Evolutionary conservation across 108 stramenopile species (phyloP).

Genomic region (Hondaea fermentalgiana): DNA sequence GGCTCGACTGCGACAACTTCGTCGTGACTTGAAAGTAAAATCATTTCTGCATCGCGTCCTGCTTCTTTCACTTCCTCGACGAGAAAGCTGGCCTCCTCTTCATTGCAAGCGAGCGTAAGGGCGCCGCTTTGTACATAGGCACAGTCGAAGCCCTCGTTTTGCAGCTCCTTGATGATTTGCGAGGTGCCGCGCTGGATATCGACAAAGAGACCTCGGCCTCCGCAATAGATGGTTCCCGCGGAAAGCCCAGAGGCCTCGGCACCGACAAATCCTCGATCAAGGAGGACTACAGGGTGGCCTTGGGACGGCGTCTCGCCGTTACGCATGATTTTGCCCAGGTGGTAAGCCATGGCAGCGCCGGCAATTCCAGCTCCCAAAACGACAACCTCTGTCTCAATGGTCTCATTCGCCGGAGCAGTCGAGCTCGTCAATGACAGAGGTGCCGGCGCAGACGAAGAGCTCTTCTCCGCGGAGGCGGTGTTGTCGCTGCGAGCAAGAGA

Average conservation of each 20-base stretch:
- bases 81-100: neutral
- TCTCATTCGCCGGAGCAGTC: neutral
- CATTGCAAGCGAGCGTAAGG: neutral
- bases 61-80: neutral
- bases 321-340: neutral
- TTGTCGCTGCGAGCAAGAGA: too few species aligned
- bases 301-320: neutral
- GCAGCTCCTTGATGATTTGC: neutral
- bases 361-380: neutral
- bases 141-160: neutral
- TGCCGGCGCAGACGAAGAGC: neutral
- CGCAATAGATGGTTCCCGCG: neutral
- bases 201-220: neutral
- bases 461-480: too few species aligned
- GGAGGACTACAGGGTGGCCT: neutral
- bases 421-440: neutral
- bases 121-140: constrained; percentile 4
- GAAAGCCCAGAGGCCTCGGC: constrained; percentile 5
- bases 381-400: neutral
- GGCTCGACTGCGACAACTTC: neutral
- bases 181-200: neutral
- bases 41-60: neutral
- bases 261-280: neutral
- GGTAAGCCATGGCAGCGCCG: neutral
- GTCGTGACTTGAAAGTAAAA: neutral